Evolutionary conservation across 169 alveolate species (phyloP), one percentile per base, ranked within the genome.

Genomic region (Plasmodium billcollinsi): DNA sequence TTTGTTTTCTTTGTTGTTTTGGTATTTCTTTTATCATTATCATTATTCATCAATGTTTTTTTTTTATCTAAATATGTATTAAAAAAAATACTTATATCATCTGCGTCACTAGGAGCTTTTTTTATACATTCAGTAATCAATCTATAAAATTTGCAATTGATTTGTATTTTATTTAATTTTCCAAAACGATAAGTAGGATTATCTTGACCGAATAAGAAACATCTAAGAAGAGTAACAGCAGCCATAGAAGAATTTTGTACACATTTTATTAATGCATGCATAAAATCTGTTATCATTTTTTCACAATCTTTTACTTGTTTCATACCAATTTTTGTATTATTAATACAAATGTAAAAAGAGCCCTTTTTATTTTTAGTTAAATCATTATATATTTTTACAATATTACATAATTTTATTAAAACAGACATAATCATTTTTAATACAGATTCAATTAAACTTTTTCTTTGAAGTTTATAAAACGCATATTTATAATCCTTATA

Each of bases 361-460:
- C 88, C 80, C 26, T 33, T 72, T 39, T 72, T 24, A 50, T 72
- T 86, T 72, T 72, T 86, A 14, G 88, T 86, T 65, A 86, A 86
- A 66, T 73, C 65, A 18, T 86, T 86, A 74, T 72, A 86, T 66
- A 86, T 14, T 65, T 71, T 72, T 43, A 86, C 88, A 72, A 86
- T 86, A 43, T 86, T 86, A 61, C 92, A 86, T 56, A 86, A 47
- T 62, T 86, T 86, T 39, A 86, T 86, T 66, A 86, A 86, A 70
- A 67, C 92, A n/a, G 92, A 86, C 92, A 86, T 61, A 33, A 86
- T 73, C 92, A 86, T 86, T 72, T 86, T 86, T 50, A 86, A 29
- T 15, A 86, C 76, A 11, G 92, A 86, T 86, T 86, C 92, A 59
- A 86, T 86, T 26, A 86, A 61, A 52, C 65, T 86, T 67, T 70